Evolutionary conservation across 2,329 filamentous ascomycete genomes (phyloP), one percentile per base, ranked within the genome.

Genomic region (Leptographium radiaticola): DNA sequence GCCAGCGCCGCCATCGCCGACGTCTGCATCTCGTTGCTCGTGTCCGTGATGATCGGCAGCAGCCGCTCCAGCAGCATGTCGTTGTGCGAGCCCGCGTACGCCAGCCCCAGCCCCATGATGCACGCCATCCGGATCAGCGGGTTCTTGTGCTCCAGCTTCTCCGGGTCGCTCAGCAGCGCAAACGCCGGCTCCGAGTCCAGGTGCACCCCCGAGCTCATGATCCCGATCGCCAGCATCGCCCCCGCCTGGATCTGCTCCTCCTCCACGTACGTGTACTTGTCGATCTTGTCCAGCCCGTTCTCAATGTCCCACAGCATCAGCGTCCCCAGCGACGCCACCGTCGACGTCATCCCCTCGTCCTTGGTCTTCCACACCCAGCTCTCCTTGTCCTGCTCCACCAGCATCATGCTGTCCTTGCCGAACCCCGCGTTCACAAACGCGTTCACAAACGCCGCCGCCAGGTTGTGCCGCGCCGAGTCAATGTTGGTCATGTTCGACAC

Each of bases 301-400:
- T 97, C 91, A 25, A 95, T 84, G 64, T 98, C 91, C 87, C 93
- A 95, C 64, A 95, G 80, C 66, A 95, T 75, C 18, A 98, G 76
- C 63, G 93, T 91, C 64, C 93, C 93, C 61, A 96, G 72, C 0
- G 93, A 97, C 6, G 94, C 94, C 42, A 94, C 87, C 0, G 91
- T 96, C 1, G 93, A 97, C 70, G 95, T 79, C 89, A 95, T 95
- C 59, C 93, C 93, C 64, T 96, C 90, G 44, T 94, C 89, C 71
- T 98, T 98, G 20, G 94, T 97, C 75, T 97, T 98, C 89, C 89
- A 98, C 6, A 98, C 88, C 91, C 93, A 98, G 59, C 86, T 87
- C 62, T 86, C 84, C 73, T 95, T 94, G 59, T 89, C 84, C 56
- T 87, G 84, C 20, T 93, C 86, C 44, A 89, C 84, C 55, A 97